Conservation (phyloP, 495 filamentous ascomycete genomes). For the Penicillium ochrochloron region DNA sequence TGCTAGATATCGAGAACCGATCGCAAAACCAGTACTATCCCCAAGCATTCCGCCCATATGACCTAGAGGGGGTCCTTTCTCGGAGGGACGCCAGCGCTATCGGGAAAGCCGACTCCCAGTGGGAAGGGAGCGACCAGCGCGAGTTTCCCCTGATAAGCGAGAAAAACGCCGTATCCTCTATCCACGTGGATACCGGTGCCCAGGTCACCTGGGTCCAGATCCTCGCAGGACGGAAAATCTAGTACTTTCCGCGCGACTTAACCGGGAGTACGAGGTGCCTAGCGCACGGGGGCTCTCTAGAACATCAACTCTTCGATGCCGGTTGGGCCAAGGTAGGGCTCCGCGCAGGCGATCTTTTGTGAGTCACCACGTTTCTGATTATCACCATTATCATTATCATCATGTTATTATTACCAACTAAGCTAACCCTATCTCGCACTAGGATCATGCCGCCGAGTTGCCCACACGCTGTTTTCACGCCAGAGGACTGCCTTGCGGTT, state of each 20-base stretch:
- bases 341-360: neutral
- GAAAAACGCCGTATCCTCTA: neutral
- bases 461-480: neutral
- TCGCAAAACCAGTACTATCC: too few species aligned
- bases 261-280: neutral
- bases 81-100: too few species aligned
- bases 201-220: neutral
- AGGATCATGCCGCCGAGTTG: neutral
- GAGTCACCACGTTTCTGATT: neutral
- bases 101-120: neutral
- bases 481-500: conserved; percentile 1
- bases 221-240: neutral
- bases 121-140: neutral
- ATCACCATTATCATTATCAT: too few species aligned
- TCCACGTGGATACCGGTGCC: neutral
- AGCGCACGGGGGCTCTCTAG: neutral
- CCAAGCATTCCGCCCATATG: too few species aligned
- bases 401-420: too few species aligned
- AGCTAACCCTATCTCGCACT: neutral
- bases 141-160: neutral
- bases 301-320: neutral
- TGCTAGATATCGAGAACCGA: too few species aligned
- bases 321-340: neutral
- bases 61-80: too few species aligned
- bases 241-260: neutral